A percentile compares a stretch with the other conserved stretches of the same genome.
Evolutionary conservation across 1,139 yeast genomes (phyloP).

Genomic region (Sugiyamaella neomexicana): DNA sequence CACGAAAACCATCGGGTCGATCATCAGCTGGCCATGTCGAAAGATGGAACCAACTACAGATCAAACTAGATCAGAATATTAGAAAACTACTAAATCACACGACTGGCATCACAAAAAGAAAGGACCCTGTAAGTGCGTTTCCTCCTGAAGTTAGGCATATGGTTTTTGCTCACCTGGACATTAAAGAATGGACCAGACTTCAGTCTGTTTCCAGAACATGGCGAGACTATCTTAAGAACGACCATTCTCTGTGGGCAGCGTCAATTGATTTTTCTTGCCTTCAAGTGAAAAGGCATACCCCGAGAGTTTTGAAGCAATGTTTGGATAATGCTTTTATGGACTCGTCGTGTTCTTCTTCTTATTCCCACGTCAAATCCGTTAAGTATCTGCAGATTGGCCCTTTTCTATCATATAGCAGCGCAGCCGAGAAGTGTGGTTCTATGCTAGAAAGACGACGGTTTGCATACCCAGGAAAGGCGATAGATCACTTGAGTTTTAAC

Average conservation of each 20-base stretch:
- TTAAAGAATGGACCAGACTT: conserved; percentile 7
- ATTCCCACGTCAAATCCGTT: background rate
- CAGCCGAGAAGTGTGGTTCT: background rate
- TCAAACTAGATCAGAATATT: background rate
- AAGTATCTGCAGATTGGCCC: conserved; percentile 5
- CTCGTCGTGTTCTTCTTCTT: background rate
- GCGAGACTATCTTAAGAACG: conserved; percentile 5
- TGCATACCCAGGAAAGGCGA: background rate
- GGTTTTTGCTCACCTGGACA: background rate
- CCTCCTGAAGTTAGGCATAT: conserved; percentile 5
- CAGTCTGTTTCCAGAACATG: conserved; percentile 10
- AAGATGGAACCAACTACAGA: conserved; percentile 4
- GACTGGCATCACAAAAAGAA: background rate
- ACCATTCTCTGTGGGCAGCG: conserved; percentile 9
- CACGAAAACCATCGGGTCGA: background rate
- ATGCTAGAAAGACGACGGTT: background rate
- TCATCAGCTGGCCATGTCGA: background rate
- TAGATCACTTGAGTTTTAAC: background rate
- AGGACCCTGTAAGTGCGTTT: conserved; percentile 2
- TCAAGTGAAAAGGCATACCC: background rate
- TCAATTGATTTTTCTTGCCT: conserved; percentile 10
- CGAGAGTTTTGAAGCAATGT: conserved; percentile 1
- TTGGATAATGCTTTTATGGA: background rate
- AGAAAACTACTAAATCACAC: background rate
- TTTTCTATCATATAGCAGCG: background rate